Evolutionary conservation across 768 basidiomycete species (phyloP).

Genomic region (Porpolomopsis calyptriformis): DNA sequence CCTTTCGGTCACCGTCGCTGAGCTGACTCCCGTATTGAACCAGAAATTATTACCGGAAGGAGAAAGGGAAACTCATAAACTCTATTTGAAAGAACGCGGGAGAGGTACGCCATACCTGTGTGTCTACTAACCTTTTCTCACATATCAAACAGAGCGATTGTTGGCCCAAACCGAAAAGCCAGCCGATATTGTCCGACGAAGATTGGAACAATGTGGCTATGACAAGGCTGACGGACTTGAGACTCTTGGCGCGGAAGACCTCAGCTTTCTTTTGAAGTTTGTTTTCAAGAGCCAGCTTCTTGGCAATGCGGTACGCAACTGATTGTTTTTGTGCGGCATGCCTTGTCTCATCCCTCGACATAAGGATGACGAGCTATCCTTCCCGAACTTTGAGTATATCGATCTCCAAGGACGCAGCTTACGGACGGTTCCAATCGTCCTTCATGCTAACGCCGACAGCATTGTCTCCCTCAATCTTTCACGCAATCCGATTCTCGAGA

Average conservation of each 20-base stretch:
- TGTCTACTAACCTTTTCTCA: not conserved
- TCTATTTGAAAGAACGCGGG: conserved; percentile 69
- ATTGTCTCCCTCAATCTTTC: conserved; percentile 84
- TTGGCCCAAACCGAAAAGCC: conserved; percentile 75
- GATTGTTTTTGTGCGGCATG: not conserved
- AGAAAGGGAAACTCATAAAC: conserved; percentile 49
- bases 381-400: conserved; percentile 65
- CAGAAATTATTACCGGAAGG: conserved; percentile 40
- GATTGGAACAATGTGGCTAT: conserved; percentile 86
- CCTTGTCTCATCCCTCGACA: not conserved
- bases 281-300: conserved; percentile 75
- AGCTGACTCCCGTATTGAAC: conserved; percentile 53
- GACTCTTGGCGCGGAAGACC: conserved; percentile 63
- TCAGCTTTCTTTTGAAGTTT: conserved; percentile 81
- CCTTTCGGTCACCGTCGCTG: conserved; percentile 54
- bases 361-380: conserved; percentile 64
- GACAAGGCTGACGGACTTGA: conserved; percentile 70
- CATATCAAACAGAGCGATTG: conserved; percentile 54
- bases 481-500: conserved; percentile 90
- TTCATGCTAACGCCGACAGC: conserved; percentile 74
- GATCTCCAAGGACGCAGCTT: conserved; percentile 75
- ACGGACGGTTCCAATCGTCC: conserved; percentile 77
- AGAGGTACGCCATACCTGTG: conserved; percentile 39
- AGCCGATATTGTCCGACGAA: conserved; percentile 69
- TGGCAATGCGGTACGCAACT: conserved; percentile 43